These are phyloP conservation scores for Vaccinium vitisidaea DNA, from an alignment of 148 eudicot species.

Conservation along the genomic window DNA sequence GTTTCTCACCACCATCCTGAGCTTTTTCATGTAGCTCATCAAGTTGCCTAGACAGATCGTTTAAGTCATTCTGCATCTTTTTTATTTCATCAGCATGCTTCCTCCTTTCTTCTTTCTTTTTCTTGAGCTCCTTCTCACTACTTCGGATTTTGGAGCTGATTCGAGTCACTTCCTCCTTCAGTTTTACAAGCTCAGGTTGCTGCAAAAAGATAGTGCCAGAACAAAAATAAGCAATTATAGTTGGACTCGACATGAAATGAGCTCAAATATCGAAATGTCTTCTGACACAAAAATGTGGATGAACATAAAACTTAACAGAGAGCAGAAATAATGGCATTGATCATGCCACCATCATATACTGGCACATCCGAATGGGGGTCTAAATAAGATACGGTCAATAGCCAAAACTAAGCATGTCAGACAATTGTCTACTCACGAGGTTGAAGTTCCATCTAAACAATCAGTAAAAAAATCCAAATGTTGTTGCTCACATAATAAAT, in stretches of 20 bases:
- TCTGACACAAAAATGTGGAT: background rate
- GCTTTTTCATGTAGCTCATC: slow-evolving; percentile 56
- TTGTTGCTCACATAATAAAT: background rate
- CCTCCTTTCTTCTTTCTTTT: slow-evolving; percentile 76
- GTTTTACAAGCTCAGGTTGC: slow-evolving; percentile 85
- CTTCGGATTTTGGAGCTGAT: slow-evolving; percentile 65
- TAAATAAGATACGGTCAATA: background rate
- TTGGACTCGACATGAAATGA: slow-evolving; percentile 10
- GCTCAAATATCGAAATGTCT: background rate
- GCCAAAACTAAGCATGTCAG: background rate
- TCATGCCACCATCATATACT: slow-evolving; percentile 9
- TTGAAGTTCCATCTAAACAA: background rate
- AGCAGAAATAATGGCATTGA: background rate
- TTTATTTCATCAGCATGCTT: slow-evolving; percentile 65
- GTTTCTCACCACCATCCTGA: slow-evolving; percentile 75
- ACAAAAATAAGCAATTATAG: slow-evolving; percentile 1
- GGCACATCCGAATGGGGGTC: background rate
- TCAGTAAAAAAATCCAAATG: background rate
- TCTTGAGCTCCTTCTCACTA: slow-evolving; percentile 79
- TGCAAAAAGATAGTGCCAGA: slow-evolving; percentile 29
- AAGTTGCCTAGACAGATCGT: slow-evolving; percentile 50
- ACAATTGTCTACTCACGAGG: background rate
- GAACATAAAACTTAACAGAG: background rate
- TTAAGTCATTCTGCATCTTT: slow-evolving; percentile 72
- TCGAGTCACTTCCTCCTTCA: slow-evolving; percentile 75